phyloP scores from a whole-genome alignment of 2,329 filamentous ascomycete species.

The Chaetomiaceae sp. region DNA sequence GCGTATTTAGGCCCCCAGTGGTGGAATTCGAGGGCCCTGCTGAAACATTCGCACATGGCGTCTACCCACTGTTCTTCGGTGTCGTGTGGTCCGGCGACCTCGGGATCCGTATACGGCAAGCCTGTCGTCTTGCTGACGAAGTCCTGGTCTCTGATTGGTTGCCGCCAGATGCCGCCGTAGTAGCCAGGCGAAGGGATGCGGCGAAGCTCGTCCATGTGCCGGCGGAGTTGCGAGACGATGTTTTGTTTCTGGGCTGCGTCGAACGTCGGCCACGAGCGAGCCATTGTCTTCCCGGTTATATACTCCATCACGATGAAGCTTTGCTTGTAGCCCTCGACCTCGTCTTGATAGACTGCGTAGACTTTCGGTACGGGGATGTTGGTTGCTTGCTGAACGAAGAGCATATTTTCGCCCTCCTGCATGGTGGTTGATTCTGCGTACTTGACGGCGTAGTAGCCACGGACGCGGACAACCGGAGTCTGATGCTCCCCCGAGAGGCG shows the following conservation, averaged over 20 bases:
- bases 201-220: background rate
- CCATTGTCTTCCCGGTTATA: background rate
- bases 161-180: slow-evolving; percentile 4
- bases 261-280: background rate
- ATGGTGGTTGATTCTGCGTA: no score
- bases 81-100: background rate
- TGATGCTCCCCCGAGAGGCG: no score
- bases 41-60: background rate
- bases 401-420: no score
- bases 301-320: slow-evolving; percentile 6
- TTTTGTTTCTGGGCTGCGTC: background rate
- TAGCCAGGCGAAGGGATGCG: slow-evolving; percentile 5
- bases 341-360: no score
- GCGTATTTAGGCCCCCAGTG: background rate
- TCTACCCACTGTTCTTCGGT: slow-evolving; percentile 5
- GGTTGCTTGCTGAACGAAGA: no score
- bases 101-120: background rate
- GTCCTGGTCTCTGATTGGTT: background rate
- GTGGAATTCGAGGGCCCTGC: background rate
- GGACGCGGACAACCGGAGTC: no score
- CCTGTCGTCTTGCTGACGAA: background rate
- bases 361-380: no score
- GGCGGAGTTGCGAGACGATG: slow-evolving; percentile 1
- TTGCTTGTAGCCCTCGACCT: no score
- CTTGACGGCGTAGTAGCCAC: no score